These are phyloP conservation scores for Exsudoporus frostii DNA, from an alignment of 768 basidiomycete genomes.

Conservation along the genomic window DNA sequence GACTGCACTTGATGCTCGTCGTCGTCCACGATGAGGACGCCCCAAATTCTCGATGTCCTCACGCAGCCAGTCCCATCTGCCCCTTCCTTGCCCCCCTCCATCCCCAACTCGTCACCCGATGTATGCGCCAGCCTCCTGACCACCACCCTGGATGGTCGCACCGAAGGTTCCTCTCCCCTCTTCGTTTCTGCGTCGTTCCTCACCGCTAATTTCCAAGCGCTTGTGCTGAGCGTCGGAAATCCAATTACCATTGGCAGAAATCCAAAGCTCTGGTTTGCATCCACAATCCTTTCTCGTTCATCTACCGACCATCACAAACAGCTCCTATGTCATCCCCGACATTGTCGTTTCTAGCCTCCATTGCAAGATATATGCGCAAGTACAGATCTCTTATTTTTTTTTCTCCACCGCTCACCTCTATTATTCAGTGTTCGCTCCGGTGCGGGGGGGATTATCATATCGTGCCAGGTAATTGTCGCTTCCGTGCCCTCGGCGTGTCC, in stretches of 20 bases:
- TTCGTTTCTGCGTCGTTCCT: neutral
- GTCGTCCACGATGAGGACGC: conserved; percentile 17
- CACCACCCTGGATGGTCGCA: conserved; percentile 51
- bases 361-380: conserved; percentile 79
- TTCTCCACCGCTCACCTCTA: neutral
- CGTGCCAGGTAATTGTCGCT: conserved; percentile 57
- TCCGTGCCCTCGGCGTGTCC: neutral
- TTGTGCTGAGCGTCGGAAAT: conserved; percentile 57
- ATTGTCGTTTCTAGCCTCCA: conserved; percentile 64
- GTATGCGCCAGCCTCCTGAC: conserved; percentile 77
- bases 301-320: conserved; percentile 12
- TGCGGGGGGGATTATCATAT: conserved; percentile 69
- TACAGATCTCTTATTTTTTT: conserved; percentile 1
- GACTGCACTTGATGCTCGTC: neutral
- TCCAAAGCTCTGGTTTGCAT: conserved; percentile 55
- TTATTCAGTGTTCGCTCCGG: conserved; percentile 59
- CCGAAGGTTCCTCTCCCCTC: conserved; percentile 48
- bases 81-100: conserved; percentile 17
- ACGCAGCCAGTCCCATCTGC: conserved; percentile 31
- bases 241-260: conserved; percentile 72
- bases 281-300: neutral
- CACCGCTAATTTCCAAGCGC: conserved; percentile 37
- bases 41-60: conserved; percentile 15
- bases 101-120: conserved; percentile 22
- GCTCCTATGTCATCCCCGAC: conserved; percentile 63